phyloP scores from a whole-genome alignment of 2,329 filamentous ascomycete genomes.

The Xylariaceae sp. region DNA sequence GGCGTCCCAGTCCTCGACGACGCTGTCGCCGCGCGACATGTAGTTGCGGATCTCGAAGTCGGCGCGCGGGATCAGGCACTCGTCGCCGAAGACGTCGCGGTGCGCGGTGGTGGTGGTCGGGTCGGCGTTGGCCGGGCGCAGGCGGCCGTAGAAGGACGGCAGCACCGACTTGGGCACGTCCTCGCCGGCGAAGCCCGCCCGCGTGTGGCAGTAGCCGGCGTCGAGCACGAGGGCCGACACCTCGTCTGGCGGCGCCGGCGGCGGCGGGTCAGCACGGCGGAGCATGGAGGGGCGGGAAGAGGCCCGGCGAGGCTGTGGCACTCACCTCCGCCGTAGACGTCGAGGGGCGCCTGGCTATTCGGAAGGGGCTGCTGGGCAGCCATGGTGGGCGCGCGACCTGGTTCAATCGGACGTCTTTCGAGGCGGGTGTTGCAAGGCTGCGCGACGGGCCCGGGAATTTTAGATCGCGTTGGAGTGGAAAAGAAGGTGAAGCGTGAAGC shows the following conservation, averaged over 20 bases:
- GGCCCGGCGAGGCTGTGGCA: constrained; percentile 9
- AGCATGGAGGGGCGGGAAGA: constrained; percentile 5
- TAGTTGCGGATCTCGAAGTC: constrained; percentile 85
- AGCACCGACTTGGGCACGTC: constrained; percentile 92
- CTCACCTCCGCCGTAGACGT: constrained; percentile 25
- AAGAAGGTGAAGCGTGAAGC: no score
- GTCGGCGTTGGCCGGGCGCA: constrained; percentile 40
- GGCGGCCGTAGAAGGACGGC: constrained; percentile 77
- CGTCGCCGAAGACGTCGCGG: constrained; percentile 75
- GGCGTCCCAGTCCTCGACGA: constrained; percentile 94
- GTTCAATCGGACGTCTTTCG: no score
- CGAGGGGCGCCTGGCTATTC: constrained; percentile 21
- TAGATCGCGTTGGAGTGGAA: no score
- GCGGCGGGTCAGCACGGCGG: constrained; percentile 2
- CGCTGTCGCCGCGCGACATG: constrained; percentile 70
- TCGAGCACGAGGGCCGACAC: constrained; percentile 96
- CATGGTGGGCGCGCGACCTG: no score
- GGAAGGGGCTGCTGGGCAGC: constrained; percentile 22
- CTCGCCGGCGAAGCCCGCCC: constrained; percentile 95
- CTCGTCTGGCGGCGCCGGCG: constrained; percentile 72
- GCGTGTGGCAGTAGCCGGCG: constrained; percentile 82
- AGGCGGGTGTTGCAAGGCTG: no score
- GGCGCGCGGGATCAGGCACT: constrained; percentile 70
- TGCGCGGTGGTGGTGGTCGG: constrained; percentile 26
- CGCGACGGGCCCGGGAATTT: no score